Base-by-base conservation (phyloP, 2,329 filamentous ascomycete species). In the Ascochyta fabae region DNA sequence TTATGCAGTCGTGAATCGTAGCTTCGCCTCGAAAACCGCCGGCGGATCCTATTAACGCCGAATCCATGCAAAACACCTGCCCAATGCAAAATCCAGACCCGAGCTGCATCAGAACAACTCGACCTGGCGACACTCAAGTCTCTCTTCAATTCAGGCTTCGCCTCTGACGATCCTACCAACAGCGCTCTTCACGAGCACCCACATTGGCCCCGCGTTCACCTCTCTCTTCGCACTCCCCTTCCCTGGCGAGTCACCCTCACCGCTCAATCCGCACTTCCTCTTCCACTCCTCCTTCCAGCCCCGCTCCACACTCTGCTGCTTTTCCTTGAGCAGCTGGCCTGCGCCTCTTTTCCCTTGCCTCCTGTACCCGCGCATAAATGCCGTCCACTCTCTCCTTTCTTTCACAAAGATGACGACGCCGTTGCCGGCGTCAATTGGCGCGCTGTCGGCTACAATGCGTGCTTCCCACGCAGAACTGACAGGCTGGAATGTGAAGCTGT, bases 171-270 rank as follows among this genome's bases (percentile, higher is more conserved):
- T 68, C 53, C 60, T 59, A 35, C 49, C 59, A 45, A 67, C 52
- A 26, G 64, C 66, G 45, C 62, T 64, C 58, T 66, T 68, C 24
- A 68, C 66, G 10, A 68, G 59, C 46, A 67, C 64, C 66, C 66
- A 68, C 64, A 67, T 67, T 6, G 66, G 64, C 41, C 66, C 66
- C 22, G 65, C 65, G 39, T 65, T 67, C 10, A 59, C 56, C 54
- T 66, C 62, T 36, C 62, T 68, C 46, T 59, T 61, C 15, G 53
- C 60, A 8, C 44, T 50, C 4, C 45, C 46, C 29, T 48, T 53
- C 33, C 53, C 52, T 23, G 33, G 40, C 34, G 47, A 38, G 23
- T 46, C 53, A 8, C 43, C 49, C 33, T 61, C 64, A 33, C 53
- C 60, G 53, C 45, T 47, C 22, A 66, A 53, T n/a, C 64, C 66